Percentiles rank a stretch among this genome's conserved stretches.
phyloP scores from a whole-genome alignment of 2,329 filamentous ascomycete genomes.

The Fragosphaeria purpurea region DNA sequence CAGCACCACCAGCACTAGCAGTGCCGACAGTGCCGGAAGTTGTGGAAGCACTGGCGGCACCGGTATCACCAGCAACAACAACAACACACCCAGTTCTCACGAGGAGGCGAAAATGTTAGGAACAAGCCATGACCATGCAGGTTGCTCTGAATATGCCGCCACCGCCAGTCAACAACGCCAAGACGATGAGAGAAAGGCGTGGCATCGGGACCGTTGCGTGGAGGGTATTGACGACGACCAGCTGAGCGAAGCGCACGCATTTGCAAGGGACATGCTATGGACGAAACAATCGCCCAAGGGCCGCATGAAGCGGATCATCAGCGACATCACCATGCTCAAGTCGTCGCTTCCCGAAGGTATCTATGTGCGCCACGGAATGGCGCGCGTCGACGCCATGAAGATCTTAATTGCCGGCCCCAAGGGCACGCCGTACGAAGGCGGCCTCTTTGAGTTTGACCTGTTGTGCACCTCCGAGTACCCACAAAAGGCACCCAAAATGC shows the following conservation, averaged over 20 bases:
- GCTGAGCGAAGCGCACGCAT: constrained; percentile 15
- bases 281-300: constrained; percentile 15
- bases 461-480: constrained; percentile 34
- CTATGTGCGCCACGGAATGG: constrained; percentile 34
- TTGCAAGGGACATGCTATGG: no score
- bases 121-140: no score
- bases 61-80: no score
- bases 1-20: no score
- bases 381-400: constrained; percentile 40
- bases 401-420: constrained; percentile 37
- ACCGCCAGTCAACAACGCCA: no score
- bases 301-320: constrained; percentile 38
- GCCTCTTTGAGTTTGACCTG: constrained; percentile 46
- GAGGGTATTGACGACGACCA: constrained; percentile 23
- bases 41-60: no score
- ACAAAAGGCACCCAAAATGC: constrained; percentile 27
- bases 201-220: constrained; percentile 20
- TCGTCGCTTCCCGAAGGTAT: constrained; percentile 40
- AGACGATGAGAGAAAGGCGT: constrained; percentile 12
- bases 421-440: constrained; percentile 42
- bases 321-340: constrained; percentile 33
- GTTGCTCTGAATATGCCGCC: no score
- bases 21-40: no score
- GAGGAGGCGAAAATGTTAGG: no score
- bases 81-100: no score